Conservation (phyloP, 1,284 basidiomycete genomes). For the Trichosporon faecale region DNA sequence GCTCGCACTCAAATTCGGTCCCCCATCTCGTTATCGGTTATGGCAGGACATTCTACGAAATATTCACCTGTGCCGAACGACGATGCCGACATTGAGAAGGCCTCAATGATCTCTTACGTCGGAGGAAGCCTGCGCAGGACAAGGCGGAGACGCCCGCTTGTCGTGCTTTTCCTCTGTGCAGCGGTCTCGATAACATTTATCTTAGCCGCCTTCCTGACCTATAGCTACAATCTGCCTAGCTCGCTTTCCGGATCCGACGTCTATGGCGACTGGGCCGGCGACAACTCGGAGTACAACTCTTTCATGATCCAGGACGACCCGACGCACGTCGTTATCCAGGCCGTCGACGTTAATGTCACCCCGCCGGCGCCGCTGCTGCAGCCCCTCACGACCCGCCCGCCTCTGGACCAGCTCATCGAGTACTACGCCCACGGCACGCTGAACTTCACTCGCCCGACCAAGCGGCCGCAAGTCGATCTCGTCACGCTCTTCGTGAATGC, state of each 20-base stretch:
- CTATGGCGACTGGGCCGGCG: not conserved
- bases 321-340: constrained; percentile 27
- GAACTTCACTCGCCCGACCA: not conserved
- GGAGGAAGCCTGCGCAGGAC: constrained; percentile 6
- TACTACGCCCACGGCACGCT: constrained; percentile 28
- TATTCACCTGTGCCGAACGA: constrained; percentile 2
- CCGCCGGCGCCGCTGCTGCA: constrained; percentile 17
- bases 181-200: not conserved
- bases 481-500: constrained; percentile 47
- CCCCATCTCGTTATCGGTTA: not conserved
- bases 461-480: constrained; percentile 30
- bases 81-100: constrained; percentile 6
- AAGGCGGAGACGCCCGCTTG: not conserved
- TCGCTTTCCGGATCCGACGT: not conserved
- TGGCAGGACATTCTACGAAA: not conserved
- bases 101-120: not conserved
- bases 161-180: not conserved
- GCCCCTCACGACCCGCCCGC: constrained; percentile 22
- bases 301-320: constrained; percentile 15
- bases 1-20: not conserved
- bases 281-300: constrained; percentile 9
- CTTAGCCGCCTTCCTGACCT: not conserved
- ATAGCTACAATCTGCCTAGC: not conserved
- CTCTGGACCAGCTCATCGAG: constrained; percentile 20
- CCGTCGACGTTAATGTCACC: not conserved